Evolutionary conservation across 2,329 filamentous ascomycete genomes (phyloP), one percentile per base, ranked within the genome.

Genomic region (Talaromyces sp.): DNA sequence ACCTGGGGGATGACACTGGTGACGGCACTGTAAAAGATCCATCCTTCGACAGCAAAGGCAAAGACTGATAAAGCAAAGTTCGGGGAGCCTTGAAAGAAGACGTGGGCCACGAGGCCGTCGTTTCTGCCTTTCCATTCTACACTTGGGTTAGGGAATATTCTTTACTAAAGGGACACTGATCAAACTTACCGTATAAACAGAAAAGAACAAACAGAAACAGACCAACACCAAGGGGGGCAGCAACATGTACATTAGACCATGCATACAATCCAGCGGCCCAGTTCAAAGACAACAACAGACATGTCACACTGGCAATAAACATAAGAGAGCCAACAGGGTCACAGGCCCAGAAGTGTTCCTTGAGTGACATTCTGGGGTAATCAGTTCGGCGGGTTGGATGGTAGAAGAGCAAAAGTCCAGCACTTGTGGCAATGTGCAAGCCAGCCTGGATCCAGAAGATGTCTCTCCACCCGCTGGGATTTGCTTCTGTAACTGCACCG

Each of bases 391-490:
- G 43, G n/a, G 24, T 43, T 13, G 62, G 62, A 11, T 64, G 62
- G n/a, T 64, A 64, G 35, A 64, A 64, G 9, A 64, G 14, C 13
- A 64, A 47, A 19, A 64, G 50, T 19, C 62, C 62, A 35, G 62
- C 62, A 45, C 56, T 60, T 13, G 62, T 64, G 9, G 41, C 43
- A 27, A 64, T 9, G 33, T 64, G 62, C 31, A 64, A 57, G n/a
- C 41, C 56, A n/a, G 62, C 62, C 45, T 64, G 62, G 3, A 64
- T 64, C 62, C 62, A 64, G 43, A 64, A 64, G 19, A 64, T 64
- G 27, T 64, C 54, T 60, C 62, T 41, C 62, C 62, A 64, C 22
- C 62, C 62, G 31, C 19, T 13, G 19, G 56, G 19, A 9, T 45
- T 47, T 27, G 50, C 27, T 22, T 60, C 58, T 22, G 62, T 64